Evolutionary conservation across 495 filamentous ascomycete genomes (phyloP).

Genomic region (Cryomyces antarcticus): DNA sequence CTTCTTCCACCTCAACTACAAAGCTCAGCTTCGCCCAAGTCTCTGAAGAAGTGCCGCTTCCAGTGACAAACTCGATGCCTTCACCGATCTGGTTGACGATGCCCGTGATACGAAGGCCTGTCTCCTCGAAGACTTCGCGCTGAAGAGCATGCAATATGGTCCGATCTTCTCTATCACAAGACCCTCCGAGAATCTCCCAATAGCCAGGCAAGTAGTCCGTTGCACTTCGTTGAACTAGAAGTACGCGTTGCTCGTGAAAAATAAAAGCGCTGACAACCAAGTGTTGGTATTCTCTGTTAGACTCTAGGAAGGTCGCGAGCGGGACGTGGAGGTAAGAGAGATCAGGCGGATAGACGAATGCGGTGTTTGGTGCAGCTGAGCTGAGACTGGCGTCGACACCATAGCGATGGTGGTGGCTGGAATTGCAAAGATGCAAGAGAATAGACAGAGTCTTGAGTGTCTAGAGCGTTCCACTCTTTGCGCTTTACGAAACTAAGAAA

Average conservation of each 20-base stretch:
- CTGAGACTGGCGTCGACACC: too few relatives aligned
- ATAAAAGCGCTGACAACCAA: neutral
- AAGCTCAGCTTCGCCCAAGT: slow-evolving; percentile 23
- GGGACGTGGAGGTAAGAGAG: neutral
- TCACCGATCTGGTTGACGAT: slow-evolving; percentile 23
- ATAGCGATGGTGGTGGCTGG: too few relatives aligned
- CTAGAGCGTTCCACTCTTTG: too few relatives aligned
- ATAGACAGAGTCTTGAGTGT: too few relatives aligned
- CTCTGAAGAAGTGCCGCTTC: slow-evolving; percentile 1
- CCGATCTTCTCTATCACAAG: slow-evolving; percentile 25
- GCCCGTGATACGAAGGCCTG: slow-evolving; percentile 27
- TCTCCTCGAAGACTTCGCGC: slow-evolving; percentile 38
- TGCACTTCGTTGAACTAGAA: slow-evolving; percentile 33
- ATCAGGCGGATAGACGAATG: neutral
- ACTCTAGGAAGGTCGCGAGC: neutral
- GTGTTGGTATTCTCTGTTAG: neutral
- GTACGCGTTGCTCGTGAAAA: slow-evolving; percentile 6
- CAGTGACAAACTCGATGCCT: slow-evolving; percentile 12
- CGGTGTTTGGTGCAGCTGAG: too few relatives aligned
- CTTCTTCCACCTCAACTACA: slow-evolving; percentile 10
- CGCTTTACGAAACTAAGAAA: too few relatives aligned
- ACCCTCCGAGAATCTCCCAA: slow-evolving; percentile 43
- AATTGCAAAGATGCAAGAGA: too few relatives aligned
- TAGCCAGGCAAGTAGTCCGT: slow-evolving; percentile 24
- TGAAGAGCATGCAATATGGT: slow-evolving; percentile 33